Evolutionary conservation across 2,329 filamentous ascomycete genomes (phyloP).

Genomic region (Aureobasidium sp.): DNA sequence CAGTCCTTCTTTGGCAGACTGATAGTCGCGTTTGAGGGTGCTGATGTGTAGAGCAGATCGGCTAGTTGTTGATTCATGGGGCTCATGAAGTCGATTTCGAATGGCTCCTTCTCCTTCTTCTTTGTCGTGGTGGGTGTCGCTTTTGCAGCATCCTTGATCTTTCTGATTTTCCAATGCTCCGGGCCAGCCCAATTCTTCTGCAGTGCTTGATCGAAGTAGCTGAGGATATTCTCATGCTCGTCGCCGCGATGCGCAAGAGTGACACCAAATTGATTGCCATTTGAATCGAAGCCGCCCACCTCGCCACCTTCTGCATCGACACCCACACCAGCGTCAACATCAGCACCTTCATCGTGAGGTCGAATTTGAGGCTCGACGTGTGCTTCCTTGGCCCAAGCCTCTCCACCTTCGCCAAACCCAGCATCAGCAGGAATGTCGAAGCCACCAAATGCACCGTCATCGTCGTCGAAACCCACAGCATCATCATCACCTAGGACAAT

Average conservation of each 20-base stretch:
- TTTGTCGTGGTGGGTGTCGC: slow-evolving; percentile 48
- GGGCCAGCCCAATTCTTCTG: slow-evolving; percentile 97
- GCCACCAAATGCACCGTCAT: slow-evolving; percentile 56
- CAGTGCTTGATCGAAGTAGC: slow-evolving; percentile 92
- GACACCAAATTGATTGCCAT: slow-evolving; percentile 63
- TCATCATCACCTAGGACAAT: slow-evolving; percentile 84
- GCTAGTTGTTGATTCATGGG: slow-evolving; percentile 63
- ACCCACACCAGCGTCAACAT: slow-evolving; percentile 46
- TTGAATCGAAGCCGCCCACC: slow-evolving; percentile 49
- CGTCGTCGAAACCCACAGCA: slow-evolving; percentile 71
- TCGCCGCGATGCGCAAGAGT: slow-evolving; percentile 61
- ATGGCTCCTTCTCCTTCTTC: slow-evolving; percentile 92
- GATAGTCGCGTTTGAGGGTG: slow-evolving; percentile 71
- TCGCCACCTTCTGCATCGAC: slow-evolving; percentile 34
- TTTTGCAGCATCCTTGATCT: slow-evolving; percentile 70
- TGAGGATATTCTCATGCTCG: slow-evolving; percentile 85
- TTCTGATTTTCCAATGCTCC: slow-evolving; percentile 96
- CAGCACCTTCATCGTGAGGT: slow-evolving; percentile 52
- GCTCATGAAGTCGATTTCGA: slow-evolving; percentile 82
- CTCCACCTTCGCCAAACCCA: slow-evolving; percentile 90
- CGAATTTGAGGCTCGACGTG: slow-evolving; percentile 80
- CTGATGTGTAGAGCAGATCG: slow-evolving; percentile 72
- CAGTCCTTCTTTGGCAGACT: slow-evolving; percentile 87
- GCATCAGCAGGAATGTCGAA: slow-evolving; percentile 55
- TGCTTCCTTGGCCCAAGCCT: slow-evolving; percentile 88